These are phyloP conservation scores for Emmonsia crescens DNA, from an alignment of 2,329 filamentous ascomycete species.

Conservation along the genomic window DNA sequence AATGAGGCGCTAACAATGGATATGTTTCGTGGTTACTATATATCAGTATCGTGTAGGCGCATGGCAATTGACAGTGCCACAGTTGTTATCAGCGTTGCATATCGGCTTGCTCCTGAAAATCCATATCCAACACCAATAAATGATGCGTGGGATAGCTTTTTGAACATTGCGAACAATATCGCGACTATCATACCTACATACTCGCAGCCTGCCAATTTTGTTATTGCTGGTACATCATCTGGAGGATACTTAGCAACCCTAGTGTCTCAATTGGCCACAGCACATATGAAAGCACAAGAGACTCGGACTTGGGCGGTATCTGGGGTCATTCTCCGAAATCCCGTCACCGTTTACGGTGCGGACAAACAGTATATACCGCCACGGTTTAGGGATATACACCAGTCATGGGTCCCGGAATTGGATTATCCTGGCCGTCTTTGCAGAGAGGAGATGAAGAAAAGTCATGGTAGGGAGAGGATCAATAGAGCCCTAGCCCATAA, in stretches of 20 bases:
- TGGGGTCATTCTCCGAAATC: constrained; percentile 1
- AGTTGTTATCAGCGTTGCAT: constrained; percentile 13
- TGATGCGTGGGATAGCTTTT: constrained; percentile 6
- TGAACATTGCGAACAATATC: neutral
- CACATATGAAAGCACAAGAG: neutral
- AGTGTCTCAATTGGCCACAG: constrained; percentile 3
- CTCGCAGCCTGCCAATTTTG: neutral
- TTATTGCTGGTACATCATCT: constrained; percentile 5
- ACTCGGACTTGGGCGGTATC: neutral
- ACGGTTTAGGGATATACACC: constrained; percentile 1
- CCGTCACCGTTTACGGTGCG: constrained; percentile 5
- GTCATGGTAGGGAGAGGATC: neutral
- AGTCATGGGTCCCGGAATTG: constrained; percentile 3
- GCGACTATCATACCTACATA: neutral
- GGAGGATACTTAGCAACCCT: constrained; percentile 5
- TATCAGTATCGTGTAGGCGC: constrained; percentile 1
- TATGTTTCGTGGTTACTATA: neutral
- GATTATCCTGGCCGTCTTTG: neutral
- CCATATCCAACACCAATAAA: constrained; percentile 7
- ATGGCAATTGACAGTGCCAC: constrained; percentile 5
- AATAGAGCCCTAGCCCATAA: neutral
- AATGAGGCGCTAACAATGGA: neutral
- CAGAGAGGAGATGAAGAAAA: constrained; percentile 1
- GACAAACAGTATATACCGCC: constrained; percentile 5
- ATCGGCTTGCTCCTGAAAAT: constrained; percentile 14